Conservation (phyloP, 768 basidiomycete species). For the Austroboletus festivus region DNA sequence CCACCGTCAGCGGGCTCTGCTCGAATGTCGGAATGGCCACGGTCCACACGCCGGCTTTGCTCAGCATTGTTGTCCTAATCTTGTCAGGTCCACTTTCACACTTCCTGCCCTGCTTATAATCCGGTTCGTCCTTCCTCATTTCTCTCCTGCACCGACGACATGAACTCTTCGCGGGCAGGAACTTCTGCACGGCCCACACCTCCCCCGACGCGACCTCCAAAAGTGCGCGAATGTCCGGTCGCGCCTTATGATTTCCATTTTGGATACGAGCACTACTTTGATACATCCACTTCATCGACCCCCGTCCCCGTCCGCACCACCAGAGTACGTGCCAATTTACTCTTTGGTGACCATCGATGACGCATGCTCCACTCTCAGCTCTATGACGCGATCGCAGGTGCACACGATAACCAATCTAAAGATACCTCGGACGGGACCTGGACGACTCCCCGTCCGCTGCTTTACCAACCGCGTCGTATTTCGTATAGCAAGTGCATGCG, state of each 20-base stretch:
- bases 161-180: constrained; percentile 6
- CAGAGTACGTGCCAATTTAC: constrained; percentile 15
- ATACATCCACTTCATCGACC: constrained; percentile 14
- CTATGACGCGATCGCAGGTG: constrained; percentile 28
- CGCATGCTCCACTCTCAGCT: constrained; percentile 17
- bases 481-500: constrained; percentile 9
- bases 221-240: no score
- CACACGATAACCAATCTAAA: constrained; percentile 23
- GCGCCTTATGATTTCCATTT: constrained; percentile 12
- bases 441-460: constrained; percentile 10
- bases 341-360: background rate
- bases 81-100: constrained; percentile 22
- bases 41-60: background rate
- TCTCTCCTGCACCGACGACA: constrained; percentile 9
- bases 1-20: constrained; percentile 7
- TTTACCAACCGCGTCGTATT: constrained; percentile 11
- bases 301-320: constrained; percentile 7
- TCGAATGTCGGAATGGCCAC: constrained; percentile 4
- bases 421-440: constrained; percentile 4
- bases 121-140: background rate
- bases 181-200: no score
- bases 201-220: no score
- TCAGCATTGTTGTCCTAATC: constrained; percentile 17
- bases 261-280: constrained; percentile 25
- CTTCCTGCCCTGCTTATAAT: constrained; percentile 16